Base-by-base conservation (phyloP, 306 rosid genomes). In the Morella rubra region DNA sequence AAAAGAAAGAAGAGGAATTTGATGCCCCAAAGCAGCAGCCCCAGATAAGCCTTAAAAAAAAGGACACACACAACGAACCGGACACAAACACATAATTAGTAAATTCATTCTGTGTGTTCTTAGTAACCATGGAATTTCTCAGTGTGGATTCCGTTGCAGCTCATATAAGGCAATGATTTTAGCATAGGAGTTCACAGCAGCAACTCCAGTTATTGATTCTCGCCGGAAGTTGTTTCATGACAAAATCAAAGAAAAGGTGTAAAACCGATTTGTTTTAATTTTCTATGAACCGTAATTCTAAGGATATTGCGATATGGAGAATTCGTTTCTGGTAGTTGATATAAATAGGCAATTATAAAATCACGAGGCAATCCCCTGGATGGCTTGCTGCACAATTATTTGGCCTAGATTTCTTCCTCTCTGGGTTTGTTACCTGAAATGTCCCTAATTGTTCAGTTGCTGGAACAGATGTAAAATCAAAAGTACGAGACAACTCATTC, bases 301-400 rank as follows among this genome's bases (percentile, higher is more conserved):
- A n/a, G 14, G 32, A 61, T 61, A 14, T 32, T 61, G 32, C 44
- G 41, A 32, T 44, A 61, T 5, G 32, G 66, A 22, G 32, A 27
- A 27, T 27, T 27, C 32, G 32, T 27, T 27, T 27, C 32, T 27
- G 32, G 32, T 27, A 27, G 32, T 27, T 27, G 32, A 27, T 27
- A 27, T 27, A 32, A 32, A 32, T 32, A 61, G 13, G 5, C 10
- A 13, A 27, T 49, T 55, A 54, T 18, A 54, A 8, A 27, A 15
- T n/a, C 20, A 15, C 53, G 0, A 6, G 7, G 50, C n/a, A 45
- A 53, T 70, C 53, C 76, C 46, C 46, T 54, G 68, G 42, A 55
- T 76, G 37, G 42, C 81, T 73, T 74, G 47, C 79, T 84, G 81
- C 77, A 79, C 86, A 81, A 37, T 78, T 54, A 69, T 79, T 71